Conservation (phyloP, 2,329 filamentous ascomycete genomes). For the Allantophomopsis cytisporea region DNA sequence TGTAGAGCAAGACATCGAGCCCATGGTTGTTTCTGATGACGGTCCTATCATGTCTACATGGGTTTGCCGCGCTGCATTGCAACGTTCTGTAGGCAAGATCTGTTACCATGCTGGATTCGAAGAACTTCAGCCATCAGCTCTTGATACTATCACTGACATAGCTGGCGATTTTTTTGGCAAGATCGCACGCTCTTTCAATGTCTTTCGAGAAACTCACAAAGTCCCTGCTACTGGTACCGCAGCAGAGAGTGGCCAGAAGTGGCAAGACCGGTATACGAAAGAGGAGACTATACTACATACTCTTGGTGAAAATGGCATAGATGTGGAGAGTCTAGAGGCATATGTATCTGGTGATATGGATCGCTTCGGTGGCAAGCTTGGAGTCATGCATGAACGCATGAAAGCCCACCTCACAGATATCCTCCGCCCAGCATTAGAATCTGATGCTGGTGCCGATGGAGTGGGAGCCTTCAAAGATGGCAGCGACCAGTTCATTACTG, state of each 20-base stretch:
- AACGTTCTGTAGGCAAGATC: constrained; percentile 84
- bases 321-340: constrained; percentile 66
- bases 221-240: constrained; percentile 35
- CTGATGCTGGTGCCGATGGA: constrained; percentile 69
- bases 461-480: constrained; percentile 89
- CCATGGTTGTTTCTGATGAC: constrained; percentile 81
- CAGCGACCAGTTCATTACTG: constrained; percentile 90
- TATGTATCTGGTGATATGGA: constrained; percentile 95
- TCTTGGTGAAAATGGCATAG: constrained; percentile 70
- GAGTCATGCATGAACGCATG: constrained; percentile 85
- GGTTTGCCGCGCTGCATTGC: constrained; percentile 70
- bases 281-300: constrained; percentile 85
- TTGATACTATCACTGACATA: constrained; percentile 82
- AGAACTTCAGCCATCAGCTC: constrained; percentile 86
- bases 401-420: constrained; percentile 87
- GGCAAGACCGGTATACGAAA: constrained; percentile 57
- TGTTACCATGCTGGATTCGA: constrained; percentile 96
- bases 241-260: constrained; percentile 23
- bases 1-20: constrained; percentile 69
- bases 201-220: constrained; percentile 75
- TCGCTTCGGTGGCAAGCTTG: constrained; percentile 64
- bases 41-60: constrained; percentile 78
- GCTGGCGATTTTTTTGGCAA: constrained; percentile 84
- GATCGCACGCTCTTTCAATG: constrained; percentile 63
- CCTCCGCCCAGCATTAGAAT: constrained; percentile 67